Conservation (phyloP, 1,284 basidiomycete genomes). For the Fomitopsis schrenkii region DNA sequence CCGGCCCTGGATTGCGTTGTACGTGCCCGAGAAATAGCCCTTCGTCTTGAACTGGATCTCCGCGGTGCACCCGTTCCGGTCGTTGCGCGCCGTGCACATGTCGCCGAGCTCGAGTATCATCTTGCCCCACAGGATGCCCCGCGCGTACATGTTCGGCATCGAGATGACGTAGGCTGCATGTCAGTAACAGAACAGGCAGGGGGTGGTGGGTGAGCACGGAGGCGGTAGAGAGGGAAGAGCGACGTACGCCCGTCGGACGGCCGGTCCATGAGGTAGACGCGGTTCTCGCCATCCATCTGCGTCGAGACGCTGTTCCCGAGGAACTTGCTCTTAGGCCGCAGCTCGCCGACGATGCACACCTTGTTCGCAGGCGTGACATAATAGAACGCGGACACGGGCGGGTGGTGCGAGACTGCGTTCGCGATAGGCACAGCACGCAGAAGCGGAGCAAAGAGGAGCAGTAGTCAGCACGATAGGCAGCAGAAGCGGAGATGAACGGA, state of each 20-base stretch:
- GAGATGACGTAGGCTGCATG: slow-evolving; percentile 75
- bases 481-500: background rate
- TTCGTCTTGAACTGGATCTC: slow-evolving; percentile 99
- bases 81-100: slow-evolving; percentile 82
- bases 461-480: background rate
- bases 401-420: slow-evolving; percentile 83
- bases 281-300: slow-evolving; percentile 94
- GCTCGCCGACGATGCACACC: slow-evolving; percentile 83
- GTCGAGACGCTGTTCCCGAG: slow-evolving; percentile 95
- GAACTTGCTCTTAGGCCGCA: slow-evolving; percentile 95
- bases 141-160: slow-evolving; percentile 98
- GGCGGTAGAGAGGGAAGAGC: background rate
- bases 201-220: background rate
- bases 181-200: background rate
- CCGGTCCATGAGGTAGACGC: slow-evolving; percentile 75
- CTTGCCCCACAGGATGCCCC: slow-evolving; percentile 96
- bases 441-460: background rate
- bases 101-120: slow-evolving; percentile 98
- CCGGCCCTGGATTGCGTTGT: slow-evolving; percentile 87
- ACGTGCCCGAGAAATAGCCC: slow-evolving; percentile 97
- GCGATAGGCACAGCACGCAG: background rate
- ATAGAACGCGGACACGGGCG: slow-evolving; percentile 95
- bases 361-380: slow-evolving; percentile 93
- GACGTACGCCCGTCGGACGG: slow-evolving; percentile 80
- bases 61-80: slow-evolving; percentile 68